A percentile compares a stretch with the other conserved stretches of the same genome.
These are phyloP conservation scores for Fremontodendron californicum DNA, from an alignment of 345 rosid genomes.

Conservation along the genomic window DNA sequence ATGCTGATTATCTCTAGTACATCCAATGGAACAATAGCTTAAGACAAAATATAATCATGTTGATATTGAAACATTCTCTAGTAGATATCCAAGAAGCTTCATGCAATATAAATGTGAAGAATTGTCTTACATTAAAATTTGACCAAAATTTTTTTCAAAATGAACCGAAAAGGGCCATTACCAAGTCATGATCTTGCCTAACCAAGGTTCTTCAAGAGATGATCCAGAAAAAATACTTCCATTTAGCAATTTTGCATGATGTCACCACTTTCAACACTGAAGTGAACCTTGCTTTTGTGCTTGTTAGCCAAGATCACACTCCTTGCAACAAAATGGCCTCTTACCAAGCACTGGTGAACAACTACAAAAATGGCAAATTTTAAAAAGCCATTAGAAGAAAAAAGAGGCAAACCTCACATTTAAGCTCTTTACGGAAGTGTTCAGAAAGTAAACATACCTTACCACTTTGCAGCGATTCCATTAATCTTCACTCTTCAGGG, in stretches of 20 bases:
- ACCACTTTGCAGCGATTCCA: constrained; percentile 3
- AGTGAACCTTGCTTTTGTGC: neutral
- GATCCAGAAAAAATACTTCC: neutral
- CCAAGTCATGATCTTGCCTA: neutral
- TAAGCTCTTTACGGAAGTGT: constrained; percentile 22
- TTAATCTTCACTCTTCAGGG: neutral
- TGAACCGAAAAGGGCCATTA: neutral
- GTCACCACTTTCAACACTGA: neutral
- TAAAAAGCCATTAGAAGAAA: constrained; percentile 17
- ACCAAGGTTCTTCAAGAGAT: neutral
- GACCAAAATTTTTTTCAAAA: neutral
- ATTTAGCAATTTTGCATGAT: neutral
- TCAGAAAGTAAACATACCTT: constrained; percentile 53
- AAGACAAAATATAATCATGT: neutral
- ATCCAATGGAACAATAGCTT: neutral
- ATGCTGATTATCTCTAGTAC: neutral
- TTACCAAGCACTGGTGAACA: constrained; percentile 24
- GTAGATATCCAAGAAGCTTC: neutral
- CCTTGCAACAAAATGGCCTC: neutral
- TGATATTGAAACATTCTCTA: neutral
- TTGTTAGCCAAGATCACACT: neutral
- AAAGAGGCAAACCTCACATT: constrained; percentile 44
- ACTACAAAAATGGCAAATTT: constrained; percentile 34
- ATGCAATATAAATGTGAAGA: neutral
- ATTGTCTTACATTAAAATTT: neutral